phyloP scores from a whole-genome alignment of 75 land plant species.

The Picea sitchensis region DNA sequence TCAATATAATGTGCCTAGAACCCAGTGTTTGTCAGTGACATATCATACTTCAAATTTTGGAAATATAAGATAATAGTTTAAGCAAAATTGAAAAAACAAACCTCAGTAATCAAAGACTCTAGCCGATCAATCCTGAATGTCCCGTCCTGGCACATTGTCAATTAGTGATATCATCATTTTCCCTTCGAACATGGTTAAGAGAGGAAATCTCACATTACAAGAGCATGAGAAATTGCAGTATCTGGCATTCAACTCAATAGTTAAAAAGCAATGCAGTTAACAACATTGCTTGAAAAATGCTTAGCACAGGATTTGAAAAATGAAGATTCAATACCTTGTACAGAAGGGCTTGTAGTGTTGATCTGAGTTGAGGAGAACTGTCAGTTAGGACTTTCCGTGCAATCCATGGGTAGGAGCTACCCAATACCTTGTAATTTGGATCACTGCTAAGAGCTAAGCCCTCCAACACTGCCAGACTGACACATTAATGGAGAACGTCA shows the following conservation, averaged over 20 bases:
- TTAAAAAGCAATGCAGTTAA: too few species aligned
- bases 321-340: slow-evolving; percentile 48
- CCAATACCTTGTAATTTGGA: slow-evolving; percentile 92
- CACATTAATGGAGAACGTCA: slow-evolving; percentile 7
- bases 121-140: slow-evolving; percentile 90
- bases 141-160: slow-evolving; percentile 63
- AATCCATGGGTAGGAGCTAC: slow-evolving; percentile 98
- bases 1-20: too few species aligned
- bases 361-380: slow-evolving; percentile 71
- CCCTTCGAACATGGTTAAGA: too few species aligned
- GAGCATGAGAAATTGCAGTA: not conserved
- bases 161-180: not conserved
- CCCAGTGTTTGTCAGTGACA: not conserved
- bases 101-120: slow-evolving; percentile 89
- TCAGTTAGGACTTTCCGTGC: slow-evolving; percentile 94
- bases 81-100: slow-evolving; percentile 12
- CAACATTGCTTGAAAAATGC: not conserved
- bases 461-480: slow-evolving; percentile 94
- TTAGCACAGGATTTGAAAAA: not conserved
- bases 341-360: slow-evolving; percentile 67
- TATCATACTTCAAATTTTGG: not conserved
- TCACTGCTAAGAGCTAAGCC: slow-evolving; percentile 83
- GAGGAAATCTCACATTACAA: not conserved
- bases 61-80: not conserved
- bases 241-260: too few species aligned